phyloP scores from a whole-genome alignment of 306 rosid species.

The Quercus agrifolia region DNA sequence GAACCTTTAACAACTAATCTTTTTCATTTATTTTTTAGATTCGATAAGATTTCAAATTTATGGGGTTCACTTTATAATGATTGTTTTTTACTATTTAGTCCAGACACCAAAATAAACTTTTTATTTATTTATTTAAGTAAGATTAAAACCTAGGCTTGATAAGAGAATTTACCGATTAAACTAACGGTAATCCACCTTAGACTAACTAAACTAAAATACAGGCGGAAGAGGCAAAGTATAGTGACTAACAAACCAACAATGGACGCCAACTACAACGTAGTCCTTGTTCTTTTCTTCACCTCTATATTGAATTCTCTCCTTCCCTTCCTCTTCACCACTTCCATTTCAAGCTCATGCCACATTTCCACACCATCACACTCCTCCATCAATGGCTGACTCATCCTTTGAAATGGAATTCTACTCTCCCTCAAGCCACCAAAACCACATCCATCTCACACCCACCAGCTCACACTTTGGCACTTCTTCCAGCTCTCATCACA shows the following conservation, averaged over 20 bases:
- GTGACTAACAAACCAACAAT: not conserved
- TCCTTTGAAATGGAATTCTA: constrained; percentile 40
- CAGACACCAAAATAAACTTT: too few species aligned
- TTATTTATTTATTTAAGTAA: too few species aligned
- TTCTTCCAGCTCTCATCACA: constrained; percentile 29
- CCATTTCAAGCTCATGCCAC: not conserved
- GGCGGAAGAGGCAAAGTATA: not conserved
- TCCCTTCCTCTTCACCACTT: not conserved
- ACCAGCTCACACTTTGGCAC: constrained; percentile 32
- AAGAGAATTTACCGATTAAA: too few species aligned
- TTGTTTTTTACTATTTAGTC: too few species aligned
- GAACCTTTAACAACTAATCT: too few species aligned
- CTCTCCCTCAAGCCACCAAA: constrained; percentile 24
- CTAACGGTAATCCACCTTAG: too few species aligned
- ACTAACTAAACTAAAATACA: too few species aligned
- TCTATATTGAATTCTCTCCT: not conserved
- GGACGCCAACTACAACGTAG: not conserved
- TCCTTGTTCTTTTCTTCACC: not conserved
- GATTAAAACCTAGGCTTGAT: accelerated
- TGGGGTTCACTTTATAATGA: accelerated
- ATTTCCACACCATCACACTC: not conserved
- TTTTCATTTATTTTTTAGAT: too few species aligned
- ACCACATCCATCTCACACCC: constrained; percentile 38
- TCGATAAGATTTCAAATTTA: too few species aligned
- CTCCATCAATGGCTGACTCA: constrained; percentile 48